These are phyloP conservation scores for Aspergillus sp. DNA, from an alignment of 2,329 filamentous ascomycete species.

Conservation along the genomic window DNA sequence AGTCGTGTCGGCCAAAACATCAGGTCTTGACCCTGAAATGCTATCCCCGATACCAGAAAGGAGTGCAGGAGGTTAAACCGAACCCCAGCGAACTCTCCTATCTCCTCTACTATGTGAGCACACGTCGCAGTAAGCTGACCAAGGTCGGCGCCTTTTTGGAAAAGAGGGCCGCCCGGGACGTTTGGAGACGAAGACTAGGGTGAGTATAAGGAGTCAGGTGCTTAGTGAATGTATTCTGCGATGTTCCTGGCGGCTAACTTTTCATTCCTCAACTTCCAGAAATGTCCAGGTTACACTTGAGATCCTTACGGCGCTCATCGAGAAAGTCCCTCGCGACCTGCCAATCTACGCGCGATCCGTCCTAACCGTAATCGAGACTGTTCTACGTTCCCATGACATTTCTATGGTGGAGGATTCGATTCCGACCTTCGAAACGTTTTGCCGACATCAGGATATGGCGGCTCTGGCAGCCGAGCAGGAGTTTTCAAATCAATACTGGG, in stretches of 20 bases:
- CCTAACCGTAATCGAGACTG: slow-evolving; percentile 75
- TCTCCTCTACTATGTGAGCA: slow-evolving; percentile 92
- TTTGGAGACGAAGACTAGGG: slow-evolving; percentile 84
- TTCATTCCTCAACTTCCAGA: slow-evolving; percentile 40
- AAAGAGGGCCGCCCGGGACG: slow-evolving; percentile 87
- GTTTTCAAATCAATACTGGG: slow-evolving; percentile 77
- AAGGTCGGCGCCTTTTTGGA: slow-evolving; percentile 95
- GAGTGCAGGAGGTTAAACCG: slow-evolving; percentile 85
- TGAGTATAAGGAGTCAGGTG: slow-evolving; percentile 44
- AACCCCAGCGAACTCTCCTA: slow-evolving; percentile 97
- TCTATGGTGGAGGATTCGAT: slow-evolving; percentile 89
- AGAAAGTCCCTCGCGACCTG: slow-evolving; percentile 86
- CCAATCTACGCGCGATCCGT: slow-evolving; percentile 82
- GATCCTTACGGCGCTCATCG: slow-evolving; percentile 85
- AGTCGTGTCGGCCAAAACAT: slow-evolving; percentile 80
- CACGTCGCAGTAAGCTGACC: slow-evolving; percentile 87
- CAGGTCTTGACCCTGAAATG: slow-evolving; percentile 95
- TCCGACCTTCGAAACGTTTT: slow-evolving; percentile 81
- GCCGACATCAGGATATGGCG: slow-evolving; percentile 79
- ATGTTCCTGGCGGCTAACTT: background rate
- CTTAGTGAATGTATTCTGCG: background rate
- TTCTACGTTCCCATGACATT: slow-evolving; percentile 81
- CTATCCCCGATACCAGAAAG: slow-evolving; percentile 89
- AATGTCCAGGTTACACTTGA: slow-evolving; percentile 94
- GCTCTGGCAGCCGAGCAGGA: slow-evolving; percentile 79